These are phyloP conservation scores for Quercus rubra DNA, from an alignment of 306 rosid species.

Conservation along the genomic window DNA sequence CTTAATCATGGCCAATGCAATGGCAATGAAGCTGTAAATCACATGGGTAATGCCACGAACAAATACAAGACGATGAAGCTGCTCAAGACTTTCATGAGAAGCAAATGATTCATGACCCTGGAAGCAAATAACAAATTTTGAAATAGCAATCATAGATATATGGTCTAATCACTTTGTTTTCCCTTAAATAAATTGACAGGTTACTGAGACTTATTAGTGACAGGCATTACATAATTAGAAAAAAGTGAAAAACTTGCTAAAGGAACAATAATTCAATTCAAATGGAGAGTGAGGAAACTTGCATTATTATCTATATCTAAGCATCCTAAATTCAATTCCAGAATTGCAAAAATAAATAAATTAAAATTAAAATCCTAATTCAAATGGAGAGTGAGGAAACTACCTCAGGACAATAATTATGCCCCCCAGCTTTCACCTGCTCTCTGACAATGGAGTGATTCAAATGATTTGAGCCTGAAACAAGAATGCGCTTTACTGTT, in stretches of 20 bases:
- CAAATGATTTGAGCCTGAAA: constrained; percentile 21
- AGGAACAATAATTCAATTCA: background rate
- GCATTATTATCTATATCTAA: background rate
- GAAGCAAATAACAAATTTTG: constrained; percentile 14
- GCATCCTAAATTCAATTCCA: no score
- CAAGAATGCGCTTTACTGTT: constrained; percentile 16
- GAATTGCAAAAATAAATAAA: no score
- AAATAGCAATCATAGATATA: background rate
- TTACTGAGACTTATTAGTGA: background rate
- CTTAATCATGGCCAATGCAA: constrained; percentile 83
- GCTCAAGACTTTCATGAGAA: constrained; percentile 84
- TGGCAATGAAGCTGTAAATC: constrained; percentile 68
- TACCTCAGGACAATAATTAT: constrained; percentile 71
- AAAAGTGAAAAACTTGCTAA: background rate
- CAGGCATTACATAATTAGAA: background rate
- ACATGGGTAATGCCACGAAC: constrained; percentile 85
- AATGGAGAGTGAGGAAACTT: no score
- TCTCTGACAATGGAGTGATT: constrained; percentile 44
- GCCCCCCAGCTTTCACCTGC: constrained; percentile 26
- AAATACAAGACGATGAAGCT: constrained; percentile 83
- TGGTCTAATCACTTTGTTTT: background rate
- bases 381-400: background rate
- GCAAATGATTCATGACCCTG: constrained; percentile 91
- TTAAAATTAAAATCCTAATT: background rate
- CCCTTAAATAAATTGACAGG: background rate